Conservation (phyloP, 306 rosid genomes). For the Gleditsia sinensis region DNA sequence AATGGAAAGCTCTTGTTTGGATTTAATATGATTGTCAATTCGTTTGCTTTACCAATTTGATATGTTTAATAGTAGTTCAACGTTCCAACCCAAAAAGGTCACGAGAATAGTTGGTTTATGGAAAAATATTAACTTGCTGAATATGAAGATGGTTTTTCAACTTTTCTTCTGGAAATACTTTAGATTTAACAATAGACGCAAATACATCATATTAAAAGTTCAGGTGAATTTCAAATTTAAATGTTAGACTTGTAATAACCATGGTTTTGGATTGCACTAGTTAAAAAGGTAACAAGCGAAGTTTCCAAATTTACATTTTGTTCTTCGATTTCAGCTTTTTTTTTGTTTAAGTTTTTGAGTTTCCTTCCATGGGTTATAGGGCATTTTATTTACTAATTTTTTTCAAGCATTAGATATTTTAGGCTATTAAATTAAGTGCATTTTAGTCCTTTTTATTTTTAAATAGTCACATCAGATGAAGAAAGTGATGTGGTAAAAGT, state of each 20-base stretch:
- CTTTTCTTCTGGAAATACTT: neutral
- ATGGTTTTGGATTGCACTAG: neutral
- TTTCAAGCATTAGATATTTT: too few relatives aligned
- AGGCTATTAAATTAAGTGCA: too few relatives aligned
- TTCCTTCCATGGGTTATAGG: too few relatives aligned
- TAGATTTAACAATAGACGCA: neutral
- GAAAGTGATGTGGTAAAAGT: too few relatives aligned
- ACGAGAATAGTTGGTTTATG: neutral
- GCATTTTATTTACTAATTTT: too few relatives aligned
- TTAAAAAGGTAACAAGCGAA: neutral
- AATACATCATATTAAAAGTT: neutral
- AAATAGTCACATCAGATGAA: too few relatives aligned
- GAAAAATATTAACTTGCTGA: neutral
- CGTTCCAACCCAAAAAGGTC: neutral
- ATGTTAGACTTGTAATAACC: neutral
- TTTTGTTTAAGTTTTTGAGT: too few relatives aligned
- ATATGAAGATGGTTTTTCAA: neutral
- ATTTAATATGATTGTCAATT: neutral
- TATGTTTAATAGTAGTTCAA: neutral
- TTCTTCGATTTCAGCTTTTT: too few relatives aligned
- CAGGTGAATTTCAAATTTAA: neutral
- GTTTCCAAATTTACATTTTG: neutral
- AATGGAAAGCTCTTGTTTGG: slow-evolving; percentile 46
- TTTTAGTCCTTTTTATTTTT: too few relatives aligned
- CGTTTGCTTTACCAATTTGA: neutral